These are phyloP conservation scores for Ascochyta koolunga DNA, from an alignment of 2,329 filamentous ascomycete genomes.

Conservation along the genomic window DNA sequence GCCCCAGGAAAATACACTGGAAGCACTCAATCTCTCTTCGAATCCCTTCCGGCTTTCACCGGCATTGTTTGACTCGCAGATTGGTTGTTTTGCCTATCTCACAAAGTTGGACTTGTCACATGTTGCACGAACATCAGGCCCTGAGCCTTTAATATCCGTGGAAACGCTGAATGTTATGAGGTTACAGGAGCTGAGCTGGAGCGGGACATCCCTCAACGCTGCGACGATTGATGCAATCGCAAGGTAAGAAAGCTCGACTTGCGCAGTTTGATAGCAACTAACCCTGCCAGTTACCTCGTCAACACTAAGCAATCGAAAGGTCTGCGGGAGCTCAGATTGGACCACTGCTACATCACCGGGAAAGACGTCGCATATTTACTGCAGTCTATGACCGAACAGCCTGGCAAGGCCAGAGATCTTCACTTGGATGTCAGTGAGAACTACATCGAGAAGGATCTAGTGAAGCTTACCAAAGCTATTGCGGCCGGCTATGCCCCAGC, in stretches of 20 bases:
- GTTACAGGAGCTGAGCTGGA: conserved; percentile 69
- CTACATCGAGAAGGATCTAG: conserved; percentile 60
- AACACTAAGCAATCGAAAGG: conserved; percentile 64
- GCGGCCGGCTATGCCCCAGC: conserved; percentile 62
- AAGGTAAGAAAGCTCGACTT: conserved; percentile 26
- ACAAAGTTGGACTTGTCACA: conserved; percentile 70
- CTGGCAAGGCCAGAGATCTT: conserved; percentile 60
- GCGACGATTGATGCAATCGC: conserved; percentile 69
- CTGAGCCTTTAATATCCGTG: conserved; percentile 67
- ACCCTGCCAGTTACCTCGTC: conserved; percentile 60
- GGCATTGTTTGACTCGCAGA: conserved; percentile 68
- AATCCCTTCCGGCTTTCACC: conserved; percentile 70
- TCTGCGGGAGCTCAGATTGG: conserved; percentile 66
- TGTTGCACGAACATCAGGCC: conserved; percentile 66
- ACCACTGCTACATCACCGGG: conserved; percentile 70
- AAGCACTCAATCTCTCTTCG: conserved; percentile 70
- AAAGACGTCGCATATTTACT: conserved; percentile 69
- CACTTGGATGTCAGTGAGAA: conserved; percentile 72
- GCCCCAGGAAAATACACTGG: conserved; percentile 69
- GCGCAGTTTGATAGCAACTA: conserved; percentile 42
- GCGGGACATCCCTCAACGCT: conserved; percentile 66
- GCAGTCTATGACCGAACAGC: conserved; percentile 63
- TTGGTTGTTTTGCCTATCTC: conserved; percentile 70
- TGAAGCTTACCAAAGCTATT: conserved; percentile 60
- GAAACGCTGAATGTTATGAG: conserved; percentile 72